Evolutionary conservation across 306 rosid species (phyloP), one percentile per base, ranked within the genome.

Genomic region (Senna siamea): DNA sequence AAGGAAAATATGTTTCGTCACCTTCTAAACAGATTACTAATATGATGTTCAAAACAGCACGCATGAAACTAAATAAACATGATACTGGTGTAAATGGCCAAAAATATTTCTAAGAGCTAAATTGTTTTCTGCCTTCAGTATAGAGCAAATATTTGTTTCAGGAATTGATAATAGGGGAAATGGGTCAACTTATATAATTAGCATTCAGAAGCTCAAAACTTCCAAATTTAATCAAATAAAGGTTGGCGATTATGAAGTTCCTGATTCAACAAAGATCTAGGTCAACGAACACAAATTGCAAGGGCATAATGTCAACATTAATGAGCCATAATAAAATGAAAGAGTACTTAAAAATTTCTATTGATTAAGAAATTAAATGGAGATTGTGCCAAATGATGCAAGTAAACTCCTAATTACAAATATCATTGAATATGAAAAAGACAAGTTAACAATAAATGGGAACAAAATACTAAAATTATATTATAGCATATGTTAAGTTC

Each of bases 1-100:
- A 91, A 89, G 97, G 90, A 69, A 60, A 51, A 72, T 0, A 76
- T 18, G 26, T 55, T 73, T 52, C 19, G 64, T 47, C 40, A 12
- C 50, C 56, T 50, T 58, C 47, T 38, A 28, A 66, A 70, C 46
- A 66, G 46, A 13, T 40, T 23, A 67, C 20, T 20, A 28, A 22
- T 26, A 58, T 58, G 59, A 74, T 30, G 52, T 30, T 67, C 10
- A 57, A 57, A 65, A 71, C 32, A 79, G 19, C 15, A 70, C 53
- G 30, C 30, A 41, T 38, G 32, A 43, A 18, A 62, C 48, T 14
- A 62, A 37, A 38, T 18, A 0, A 18, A 38, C 32, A 70, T 28
- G 57, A 50, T 46, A 18, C 43, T 1, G 28, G 20, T n/a, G 30
- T n/a, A 58, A 11, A 22, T 8, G 34, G 13, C 13, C 8, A 46